Conservation (phyloP, 768 basidiomycete species). For the Leccinum variicolor region DNA sequence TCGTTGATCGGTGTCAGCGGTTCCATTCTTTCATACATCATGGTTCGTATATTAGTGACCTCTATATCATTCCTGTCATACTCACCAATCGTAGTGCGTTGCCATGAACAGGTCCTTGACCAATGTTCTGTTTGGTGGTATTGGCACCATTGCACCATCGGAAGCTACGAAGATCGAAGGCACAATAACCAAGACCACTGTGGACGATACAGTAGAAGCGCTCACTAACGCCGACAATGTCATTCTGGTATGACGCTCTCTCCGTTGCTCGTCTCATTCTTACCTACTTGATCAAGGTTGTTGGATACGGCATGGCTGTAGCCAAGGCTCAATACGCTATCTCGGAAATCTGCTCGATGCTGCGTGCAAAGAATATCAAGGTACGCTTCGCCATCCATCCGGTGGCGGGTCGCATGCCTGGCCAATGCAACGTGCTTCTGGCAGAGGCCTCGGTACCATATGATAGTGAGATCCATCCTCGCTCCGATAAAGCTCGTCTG, state of each 20-base stretch:
- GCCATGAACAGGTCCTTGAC: conserved; percentile 88
- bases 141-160: conserved; percentile 50
- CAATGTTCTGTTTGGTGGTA: conserved; percentile 89
- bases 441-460: conserved; percentile 91
- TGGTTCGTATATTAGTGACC: conserved; percentile 49
- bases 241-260: conserved; percentile 52
- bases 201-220: conserved; percentile 80
- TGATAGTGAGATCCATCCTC: conserved; percentile 54
- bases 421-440: conserved; percentile 88
- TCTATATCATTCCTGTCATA: not conserved
- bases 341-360: conserved; percentile 69
- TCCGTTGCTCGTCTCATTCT: not conserved
- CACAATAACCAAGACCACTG: conserved; percentile 68
- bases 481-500: not conserved
- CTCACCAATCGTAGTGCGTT: conserved; percentile 56
- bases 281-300: conserved; percentile 44
- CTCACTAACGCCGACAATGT: conserved; percentile 79
- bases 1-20: conserved; percentile 89
- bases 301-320: conserved; percentile 90
- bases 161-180: conserved; percentile 81
- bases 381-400: conserved; percentile 89
- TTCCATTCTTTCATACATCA: conserved; percentile 88
- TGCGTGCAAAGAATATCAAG: conserved; percentile 70
- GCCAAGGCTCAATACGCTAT: conserved; percentile 85
- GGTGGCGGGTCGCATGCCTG: conserved; percentile 91